Conservation (phyloP, 2,329 filamentous ascomycete genomes). For the Xylariaceae sp. region DNA sequence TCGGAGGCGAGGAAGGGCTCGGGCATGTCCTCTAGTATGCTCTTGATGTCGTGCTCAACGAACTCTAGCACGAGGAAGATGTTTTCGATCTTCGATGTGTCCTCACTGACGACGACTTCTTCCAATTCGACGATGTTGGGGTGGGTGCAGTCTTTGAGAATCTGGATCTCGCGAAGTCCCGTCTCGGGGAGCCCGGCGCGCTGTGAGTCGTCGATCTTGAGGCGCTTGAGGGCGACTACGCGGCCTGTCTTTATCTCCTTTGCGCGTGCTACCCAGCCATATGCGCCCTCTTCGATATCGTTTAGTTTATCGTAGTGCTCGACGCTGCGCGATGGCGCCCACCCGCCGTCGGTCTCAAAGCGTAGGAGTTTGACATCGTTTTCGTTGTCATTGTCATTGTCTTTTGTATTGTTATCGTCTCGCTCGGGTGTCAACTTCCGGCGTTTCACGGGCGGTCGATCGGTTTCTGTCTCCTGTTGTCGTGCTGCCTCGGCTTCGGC, state of each 20-base stretch:
- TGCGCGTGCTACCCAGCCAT: slow-evolving; percentile 89
- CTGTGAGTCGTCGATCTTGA: slow-evolving; percentile 73
- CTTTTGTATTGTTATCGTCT: slow-evolving; percentile 18
- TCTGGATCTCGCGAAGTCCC: slow-evolving; percentile 89
- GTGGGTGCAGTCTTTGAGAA: slow-evolving; percentile 75
- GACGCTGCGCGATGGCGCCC: slow-evolving; percentile 70
- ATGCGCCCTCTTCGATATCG: slow-evolving; percentile 95
- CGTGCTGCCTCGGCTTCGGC: slow-evolving; percentile 29
- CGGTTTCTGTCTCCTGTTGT: slow-evolving; percentile 26
- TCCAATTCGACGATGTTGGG: slow-evolving; percentile 75
- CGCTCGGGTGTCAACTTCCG: slow-evolving; percentile 52
- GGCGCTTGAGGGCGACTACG: slow-evolving; percentile 86
- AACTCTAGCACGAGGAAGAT: slow-evolving; percentile 97
- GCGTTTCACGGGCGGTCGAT: slow-evolving; percentile 56
- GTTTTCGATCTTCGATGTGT: slow-evolving; percentile 45
- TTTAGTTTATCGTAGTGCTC: slow-evolving; percentile 91
- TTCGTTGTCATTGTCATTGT: slow-evolving; percentile 20
- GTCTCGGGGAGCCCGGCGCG: slow-evolving; percentile 78
- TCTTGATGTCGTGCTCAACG: slow-evolving; percentile 93
- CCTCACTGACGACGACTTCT: slow-evolving; percentile 75
- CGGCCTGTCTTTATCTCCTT: slow-evolving; percentile 68
- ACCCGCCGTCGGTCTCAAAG: slow-evolving; percentile 60
- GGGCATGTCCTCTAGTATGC: slow-evolving; percentile 87
- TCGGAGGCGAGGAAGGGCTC: slow-evolving; percentile 92
- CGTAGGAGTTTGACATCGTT: slow-evolving; percentile 58